Percentiles rank a stretch among this genome's conserved stretches.
Conservation (phyloP, 352 stramenopile species). For the Pythium volutum region DNA sequence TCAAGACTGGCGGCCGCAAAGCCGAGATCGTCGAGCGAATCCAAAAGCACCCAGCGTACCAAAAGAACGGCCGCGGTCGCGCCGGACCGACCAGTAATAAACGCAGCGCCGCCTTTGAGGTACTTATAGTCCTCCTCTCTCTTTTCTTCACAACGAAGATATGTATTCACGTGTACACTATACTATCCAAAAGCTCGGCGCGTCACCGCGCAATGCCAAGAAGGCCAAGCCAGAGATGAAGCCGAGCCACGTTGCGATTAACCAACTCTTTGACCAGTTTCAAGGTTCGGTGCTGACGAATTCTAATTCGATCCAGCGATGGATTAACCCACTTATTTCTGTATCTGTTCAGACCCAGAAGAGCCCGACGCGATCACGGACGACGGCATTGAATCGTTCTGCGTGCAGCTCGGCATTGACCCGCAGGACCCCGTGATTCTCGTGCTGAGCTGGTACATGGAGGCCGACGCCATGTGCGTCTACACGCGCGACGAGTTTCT, state of each 20-base stretch:
- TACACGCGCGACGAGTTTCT: constrained; percentile 76
- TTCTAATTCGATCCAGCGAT: background rate
- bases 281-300: constrained; percentile 38
- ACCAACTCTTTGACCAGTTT: constrained; percentile 58
- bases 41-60: constrained; percentile 49
- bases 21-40: constrained; percentile 76
- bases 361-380: constrained; percentile 65
- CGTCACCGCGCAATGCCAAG: constrained; percentile 35
- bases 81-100: constrained; percentile 30
- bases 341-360: constrained; percentile 52
- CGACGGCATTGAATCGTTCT: constrained; percentile 75
- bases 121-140: too few species aligned
- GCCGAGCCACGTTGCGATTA: constrained; percentile 39
- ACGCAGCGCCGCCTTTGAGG: constrained; percentile 22
- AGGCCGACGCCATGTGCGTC: constrained; percentile 71
- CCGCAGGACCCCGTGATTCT: constrained; percentile 79
- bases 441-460: constrained; percentile 78
- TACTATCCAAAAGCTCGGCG: background rate
- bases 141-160: too few species aligned
- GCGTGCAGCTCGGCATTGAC: constrained; percentile 66
- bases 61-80: constrained; percentile 22
- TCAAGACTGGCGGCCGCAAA: constrained; percentile 68
- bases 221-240: constrained; percentile 44
- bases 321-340: background rate
- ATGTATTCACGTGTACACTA: too few species aligned